Evolutionary conservation across 2,329 filamentous ascomycete genomes (phyloP), one percentile per base, ranked within the genome.

Genomic region (Fusarium buharicum): DNA sequence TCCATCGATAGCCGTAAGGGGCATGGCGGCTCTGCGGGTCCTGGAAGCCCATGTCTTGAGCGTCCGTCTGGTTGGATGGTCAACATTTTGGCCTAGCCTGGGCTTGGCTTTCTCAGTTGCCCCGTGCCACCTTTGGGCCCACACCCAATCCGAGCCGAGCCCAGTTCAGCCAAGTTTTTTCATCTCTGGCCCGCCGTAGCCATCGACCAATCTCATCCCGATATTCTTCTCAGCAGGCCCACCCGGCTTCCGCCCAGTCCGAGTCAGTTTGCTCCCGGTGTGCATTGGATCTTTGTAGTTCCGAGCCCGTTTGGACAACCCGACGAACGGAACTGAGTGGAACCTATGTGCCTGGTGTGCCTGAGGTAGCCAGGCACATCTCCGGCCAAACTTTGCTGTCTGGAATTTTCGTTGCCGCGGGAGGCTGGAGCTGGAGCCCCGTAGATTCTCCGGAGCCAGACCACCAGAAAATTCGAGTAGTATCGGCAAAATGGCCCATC

Each of bases 61-160:
- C 45, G 31, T 41, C 44, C 36, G 39, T 51, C 48, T 70, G 67
- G 67, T 70, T 70, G 67, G 67, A 60, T 70, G 51, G 67, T 41
- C 67, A 70, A 70, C 67, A 27, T 55, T 60, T 55, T 34, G 20
- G 34, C 55, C 46, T 55, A 37, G 39, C 16, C 34, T 40, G 28
- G 44, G 47, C 51, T 49, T 55, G 57, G 48, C 56, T 56, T 36
- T 30, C 49, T 46, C 51, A 65, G 50, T 67, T 67, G 64, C 53
- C 57, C 64, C 53, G 59, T 69, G 59, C 59, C 66, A 62, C 58
- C 44, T 51, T 38, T 3, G 13, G 49, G 16, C 16, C 44, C 44
- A 49, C 51, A 33, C 31, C 22, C 45, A 54, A 50, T 22, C 54
- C 37, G 41, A 53, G 37, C 39, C 48, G 48, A 65, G 44, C 55